Base-by-base conservation (phyloP, 352 stramenopile genomes). In the Globisporangium cylindrosporum region DNA sequence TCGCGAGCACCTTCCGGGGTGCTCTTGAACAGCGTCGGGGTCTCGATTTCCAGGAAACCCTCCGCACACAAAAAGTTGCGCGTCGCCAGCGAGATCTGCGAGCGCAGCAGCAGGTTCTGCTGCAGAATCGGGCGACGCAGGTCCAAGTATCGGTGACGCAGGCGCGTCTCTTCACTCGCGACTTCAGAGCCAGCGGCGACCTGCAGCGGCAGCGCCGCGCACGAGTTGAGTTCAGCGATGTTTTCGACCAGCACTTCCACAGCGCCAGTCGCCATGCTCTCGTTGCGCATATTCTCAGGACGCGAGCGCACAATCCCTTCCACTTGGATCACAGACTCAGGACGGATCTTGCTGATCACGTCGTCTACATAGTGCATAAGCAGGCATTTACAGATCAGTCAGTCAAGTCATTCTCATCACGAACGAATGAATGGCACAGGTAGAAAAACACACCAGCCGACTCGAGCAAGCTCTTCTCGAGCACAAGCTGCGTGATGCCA, bases 31-130 rank as follows among this genome's bases (percentile, higher is more conserved):
- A 97, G 76, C 59, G 88, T 92, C 9, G 90, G 89, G 24, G 90
- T 97, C 76, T 97, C 90, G 49, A 97, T 93, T 68, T 97, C 90
- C 0, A 96, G 49, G 67, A 95, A 97, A 0, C 79, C 83, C 38
- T 95, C 75, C 0, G 66, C 74, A 27, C 86, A 88, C 20, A 91
- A 59, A 56, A 89, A 93, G 64, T 88, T 91, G 29, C 86, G 86
- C 22, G 83, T 82, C 43, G 82, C 81, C 15, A 96, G 70, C 20
- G 85, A 82, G 15, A 95, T 78, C 34, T 89, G 63, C 34, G 88
- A 92, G 12, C 90, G 84, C 66, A 96, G 51, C 29, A 87, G 64
- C 27, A 97, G 73, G 66, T 96, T 97, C 55, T 88, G 82, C 68
- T 95, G 89, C 70, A 97, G 71, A 34, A 74, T 67, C 1, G 86